Conservation (phyloP, 306 rosid genomes). For the Elaeagnus macrophylla region DNA sequence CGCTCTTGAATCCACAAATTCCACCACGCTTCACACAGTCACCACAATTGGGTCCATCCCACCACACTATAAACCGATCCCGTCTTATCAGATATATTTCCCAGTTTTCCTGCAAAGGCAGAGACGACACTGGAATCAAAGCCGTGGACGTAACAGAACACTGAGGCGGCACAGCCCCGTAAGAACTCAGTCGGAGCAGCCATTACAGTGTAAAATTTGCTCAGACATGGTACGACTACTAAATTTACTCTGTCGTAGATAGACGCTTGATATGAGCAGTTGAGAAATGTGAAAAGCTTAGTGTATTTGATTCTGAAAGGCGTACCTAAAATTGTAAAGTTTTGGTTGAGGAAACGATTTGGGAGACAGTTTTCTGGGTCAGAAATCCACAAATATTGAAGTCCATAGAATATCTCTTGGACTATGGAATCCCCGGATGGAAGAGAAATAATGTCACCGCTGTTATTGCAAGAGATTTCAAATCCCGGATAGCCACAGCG, state of each 20-base stretch:
- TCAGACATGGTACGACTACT: background rate
- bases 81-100: constrained; percentile 6
- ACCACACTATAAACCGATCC: constrained; percentile 17
- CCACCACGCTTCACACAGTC: constrained; percentile 15
- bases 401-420: background rate
- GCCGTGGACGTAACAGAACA: constrained; percentile 28
- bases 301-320: background rate
- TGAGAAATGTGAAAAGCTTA: constrained; percentile 25
- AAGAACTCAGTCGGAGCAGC: constrained; percentile 1
- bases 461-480: constrained; percentile 12
- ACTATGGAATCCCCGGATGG: constrained; percentile 7
- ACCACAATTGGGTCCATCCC: constrained; percentile 34
- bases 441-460: background rate
- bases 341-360: background rate
- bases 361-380: constrained; percentile 12
- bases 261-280: too few relatives aligned
- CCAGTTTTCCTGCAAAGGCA: background rate
- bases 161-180: background rate
- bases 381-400: constrained; percentile 4
- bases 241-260: too few relatives aligned
- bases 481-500: constrained; percentile 3
- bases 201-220: background rate
- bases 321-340: background rate
- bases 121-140: constrained; percentile 17
- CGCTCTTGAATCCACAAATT: constrained; percentile 31